Evolutionary conservation across 1,284 basidiomycete species (phyloP).

Genomic region (Cutaneotrichosporon cyanovorans): DNA sequence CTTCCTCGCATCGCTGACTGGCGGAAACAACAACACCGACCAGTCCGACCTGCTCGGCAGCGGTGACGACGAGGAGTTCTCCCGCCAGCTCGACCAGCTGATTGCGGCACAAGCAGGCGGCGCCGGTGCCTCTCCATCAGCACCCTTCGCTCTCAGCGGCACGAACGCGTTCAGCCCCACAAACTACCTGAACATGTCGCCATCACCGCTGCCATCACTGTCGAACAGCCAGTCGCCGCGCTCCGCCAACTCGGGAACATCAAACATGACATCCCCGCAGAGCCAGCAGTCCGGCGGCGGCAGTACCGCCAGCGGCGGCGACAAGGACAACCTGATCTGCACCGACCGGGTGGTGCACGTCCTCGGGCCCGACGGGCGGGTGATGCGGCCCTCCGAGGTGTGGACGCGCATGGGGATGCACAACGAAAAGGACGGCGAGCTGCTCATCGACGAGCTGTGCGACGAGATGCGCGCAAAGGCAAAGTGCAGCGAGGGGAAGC

Average conservation of each 20-base stretch:
- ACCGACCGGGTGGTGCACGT: conserved; percentile 27
- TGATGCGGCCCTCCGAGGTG: conserved; percentile 37
- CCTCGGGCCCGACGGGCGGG: conserved; percentile 30
- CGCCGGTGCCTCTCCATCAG: conserved; percentile 16
- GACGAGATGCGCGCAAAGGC: conserved; percentile 42
- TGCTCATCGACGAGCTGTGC: conserved; percentile 46
- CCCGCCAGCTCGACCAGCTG: conserved; percentile 29
- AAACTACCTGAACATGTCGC: conserved; percentile 44
- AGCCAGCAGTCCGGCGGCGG: conserved; percentile 9
- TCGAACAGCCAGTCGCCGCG: conserved; percentile 25
- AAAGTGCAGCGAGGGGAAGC: conserved; percentile 36
- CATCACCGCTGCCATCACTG: conserved; percentile 29
- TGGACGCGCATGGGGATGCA: conserved; percentile 37
- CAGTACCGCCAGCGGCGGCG: neutral
- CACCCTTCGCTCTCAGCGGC: conserved; percentile 19
- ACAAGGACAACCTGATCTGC: neutral
- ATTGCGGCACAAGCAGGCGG: conserved; percentile 17
- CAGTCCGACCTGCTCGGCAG: conserved; percentile 6
- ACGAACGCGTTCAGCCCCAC: conserved; percentile 32
- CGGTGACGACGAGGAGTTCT: conserved; percentile 32
- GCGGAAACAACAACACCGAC: conserved; percentile 9
- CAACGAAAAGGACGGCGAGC: conserved; percentile 18
- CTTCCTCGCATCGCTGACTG: conserved; percentile 36
- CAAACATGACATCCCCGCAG: conserved; percentile 16
- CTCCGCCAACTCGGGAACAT: conserved; percentile 15